Conservation (phyloP, 1,139 yeast genomes). For the Zygosaccharomyces pseudobailii region DNA sequence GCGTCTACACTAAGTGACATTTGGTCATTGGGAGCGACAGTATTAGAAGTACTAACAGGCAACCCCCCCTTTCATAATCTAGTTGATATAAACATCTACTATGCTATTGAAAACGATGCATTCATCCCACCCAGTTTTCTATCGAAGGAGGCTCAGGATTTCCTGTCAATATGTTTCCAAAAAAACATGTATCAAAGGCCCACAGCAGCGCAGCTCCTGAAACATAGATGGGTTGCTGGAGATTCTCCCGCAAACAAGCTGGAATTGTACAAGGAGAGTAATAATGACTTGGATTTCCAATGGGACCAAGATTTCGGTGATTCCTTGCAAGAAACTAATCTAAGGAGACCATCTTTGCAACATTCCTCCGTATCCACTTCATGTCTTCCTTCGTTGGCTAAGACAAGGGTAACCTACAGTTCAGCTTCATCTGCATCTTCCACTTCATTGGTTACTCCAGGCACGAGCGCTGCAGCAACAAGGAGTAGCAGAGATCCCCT, state of each 20-base stretch:
- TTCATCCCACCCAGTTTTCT: constrained; percentile 71
- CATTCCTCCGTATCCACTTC: constrained; percentile 1
- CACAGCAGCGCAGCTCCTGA: constrained; percentile 27
- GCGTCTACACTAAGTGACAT: constrained; percentile 83
- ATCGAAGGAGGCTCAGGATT: constrained; percentile 53
- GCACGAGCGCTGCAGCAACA: not conserved
- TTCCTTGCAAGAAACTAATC: not conserved
- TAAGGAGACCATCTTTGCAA: not conserved
- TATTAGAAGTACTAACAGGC: constrained; percentile 79
- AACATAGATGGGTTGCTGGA: constrained; percentile 26
- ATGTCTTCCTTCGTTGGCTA: constrained; percentile 2
- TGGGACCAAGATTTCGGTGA: constrained; percentile 32
- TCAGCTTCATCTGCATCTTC: constrained; percentile 2
- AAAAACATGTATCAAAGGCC: constrained; percentile 33
- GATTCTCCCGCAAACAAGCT: constrained; percentile 11
- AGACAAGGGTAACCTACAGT: constrained; percentile 1
- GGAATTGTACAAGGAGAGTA: constrained; percentile 21
- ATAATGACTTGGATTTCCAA: constrained; percentile 17
- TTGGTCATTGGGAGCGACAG: constrained; percentile 95
- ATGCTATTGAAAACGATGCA: constrained; percentile 85
- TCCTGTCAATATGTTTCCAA: constrained; percentile 72
- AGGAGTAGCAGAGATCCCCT: not conserved
- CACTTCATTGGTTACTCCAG: not conserved
- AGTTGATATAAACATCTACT: constrained; percentile 82
- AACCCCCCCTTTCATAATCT: constrained; percentile 83